Base-by-base conservation (phyloP, 163 green algal species). In the Prototheca wickerhamii region DNA sequence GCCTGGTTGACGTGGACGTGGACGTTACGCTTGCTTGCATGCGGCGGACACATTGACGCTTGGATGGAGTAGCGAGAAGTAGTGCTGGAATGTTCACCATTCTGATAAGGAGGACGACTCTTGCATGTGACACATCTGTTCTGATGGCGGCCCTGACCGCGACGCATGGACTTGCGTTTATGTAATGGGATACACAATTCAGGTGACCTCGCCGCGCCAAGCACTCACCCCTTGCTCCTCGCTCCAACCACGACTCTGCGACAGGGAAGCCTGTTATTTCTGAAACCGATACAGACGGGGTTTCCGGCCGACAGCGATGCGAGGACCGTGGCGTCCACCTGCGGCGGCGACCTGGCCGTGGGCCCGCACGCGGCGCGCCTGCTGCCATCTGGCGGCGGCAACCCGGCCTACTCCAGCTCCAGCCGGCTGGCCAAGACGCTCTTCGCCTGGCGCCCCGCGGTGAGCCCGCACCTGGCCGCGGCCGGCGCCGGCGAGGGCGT, bases 261-360 rank as follows among this genome's bases (percentile, higher is more conserved):
- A 33, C 68, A 74, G 68, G 31, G 37, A 5, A 63, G 60, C 0
- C 28, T 93, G 6, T 63, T 87, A 12, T 97, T 94, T 70, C 42
- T 98, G 3, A 98, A 98, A 73, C 92, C 92, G 1, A 83, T 96
- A 0, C 92, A 98, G 70, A 98, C 92, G 4, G 92, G 92, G 7
- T 98, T 88, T 67, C 92, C 91, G 2, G 54, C 67, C 0, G 84
- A 93, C 69, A 81, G 60, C 0, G 89, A 96, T 68, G 79, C 81
- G 0, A 68, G 79, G 0, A 68, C 86, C 0, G 86, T 95, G 58
- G 84, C 79, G 31, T 32, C 34, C 3, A 63, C 59, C 20, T 37
- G 28, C 2, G 37, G 37, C 7, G 60, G 52, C 31, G 29, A 21
- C 0, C 23, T 62, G 12, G 51, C 12, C 1, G 26, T 56, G 0